Evolutionary conservation across 139 green algal genomes (phyloP).

Genomic region (Penium margaritaceum): DNA sequence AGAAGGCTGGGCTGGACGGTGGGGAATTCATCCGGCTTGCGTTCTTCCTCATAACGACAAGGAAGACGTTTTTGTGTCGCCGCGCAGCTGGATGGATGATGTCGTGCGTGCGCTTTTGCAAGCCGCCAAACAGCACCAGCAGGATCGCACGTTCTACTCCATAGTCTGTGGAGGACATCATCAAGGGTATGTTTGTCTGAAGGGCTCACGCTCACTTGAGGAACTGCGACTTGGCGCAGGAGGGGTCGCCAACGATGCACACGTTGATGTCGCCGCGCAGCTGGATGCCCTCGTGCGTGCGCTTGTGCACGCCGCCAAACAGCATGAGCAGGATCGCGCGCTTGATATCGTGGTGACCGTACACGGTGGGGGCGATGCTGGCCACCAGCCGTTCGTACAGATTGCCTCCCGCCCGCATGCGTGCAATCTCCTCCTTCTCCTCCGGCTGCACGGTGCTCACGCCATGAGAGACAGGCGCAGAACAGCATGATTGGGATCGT

Average conservation of each 20-base stretch:
- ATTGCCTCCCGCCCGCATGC: conserved; percentile 25
- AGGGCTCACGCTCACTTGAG: conserved; percentile 82
- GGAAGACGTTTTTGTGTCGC: conserved; percentile 99
- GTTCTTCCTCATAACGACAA: too few relatives aligned
- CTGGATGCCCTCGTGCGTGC: conserved; percentile 55
- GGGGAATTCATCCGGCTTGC: too few relatives aligned
- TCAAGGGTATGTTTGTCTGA: too few relatives aligned
- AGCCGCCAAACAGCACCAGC: conserved; percentile 88
- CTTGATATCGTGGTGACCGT: conserved; percentile 86
- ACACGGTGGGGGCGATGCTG: conserved; percentile 87
- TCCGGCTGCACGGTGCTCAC: too few relatives aligned
- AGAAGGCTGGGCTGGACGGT: too few relatives aligned
- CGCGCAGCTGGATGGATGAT: conserved; percentile 61
- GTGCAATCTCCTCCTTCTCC: conserved; percentile 25
- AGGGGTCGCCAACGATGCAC: conserved; percentile 92
- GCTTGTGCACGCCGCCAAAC: conserved; percentile 90
- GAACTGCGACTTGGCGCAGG: conserved; percentile 96
- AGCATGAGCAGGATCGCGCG: conserved; percentile 86
- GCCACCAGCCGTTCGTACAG: conserved; percentile 50
- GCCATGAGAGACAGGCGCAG: too few relatives aligned
- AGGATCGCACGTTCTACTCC: too few relatives aligned
- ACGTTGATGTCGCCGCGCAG: conserved; percentile 96
- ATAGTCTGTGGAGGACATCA: too few relatives aligned
- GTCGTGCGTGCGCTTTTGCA: conserved; percentile 76
- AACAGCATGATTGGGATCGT: too few relatives aligned